A percentile compares a stretch with the other conserved stretches of the same genome.
Evolutionary conservation across 108 stramenopile species (phyloP).

Genomic region (Conticribra weissflogii): DNA sequence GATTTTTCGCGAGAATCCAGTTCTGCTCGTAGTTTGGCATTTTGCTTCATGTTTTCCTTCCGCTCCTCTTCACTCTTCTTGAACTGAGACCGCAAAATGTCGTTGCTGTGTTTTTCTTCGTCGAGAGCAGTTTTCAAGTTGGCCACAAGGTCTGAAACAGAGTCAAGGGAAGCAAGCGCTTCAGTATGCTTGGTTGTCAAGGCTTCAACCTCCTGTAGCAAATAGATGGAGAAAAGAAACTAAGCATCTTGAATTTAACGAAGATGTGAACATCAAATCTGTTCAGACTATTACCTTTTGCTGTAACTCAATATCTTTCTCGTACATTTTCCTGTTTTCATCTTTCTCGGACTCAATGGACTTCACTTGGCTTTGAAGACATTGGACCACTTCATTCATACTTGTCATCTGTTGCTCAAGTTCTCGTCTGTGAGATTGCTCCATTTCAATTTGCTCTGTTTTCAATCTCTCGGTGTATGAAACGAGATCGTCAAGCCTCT

Average conservation of each 20-base stretch:
- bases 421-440: slow-evolving; percentile 5
- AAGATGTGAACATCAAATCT: neutral
- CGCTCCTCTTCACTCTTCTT: slow-evolving; percentile 37
- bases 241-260: neutral
- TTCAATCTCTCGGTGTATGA: slow-evolving; percentile 30
- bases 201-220: slow-evolving; percentile 33
- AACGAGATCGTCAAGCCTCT: slow-evolving; percentile 27
- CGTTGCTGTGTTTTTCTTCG: slow-evolving; percentile 28
- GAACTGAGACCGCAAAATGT: slow-evolving; percentile 36
- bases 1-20: slow-evolving; percentile 22
- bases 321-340: slow-evolving; percentile 34
- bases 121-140: slow-evolving; percentile 33
- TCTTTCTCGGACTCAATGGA: slow-evolving; percentile 36
- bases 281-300: slow-evolving; percentile 27
- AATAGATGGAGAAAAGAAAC: slow-evolving; percentile 1
- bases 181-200: slow-evolving; percentile 22
- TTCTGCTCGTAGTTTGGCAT: slow-evolving; percentile 14
- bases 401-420: slow-evolving; percentile 23
- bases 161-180: slow-evolving; percentile 28
- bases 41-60: slow-evolving; percentile 14
- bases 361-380: slow-evolving; percentile 28
- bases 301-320: slow-evolving; percentile 38
- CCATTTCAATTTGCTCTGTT: slow-evolving; percentile 11
- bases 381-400: slow-evolving; percentile 34
- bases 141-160: slow-evolving; percentile 32